Evolutionary conservation across 2,329 filamentous ascomycete species (phyloP).

Genomic region (Exophiala aquamarina): DNA sequence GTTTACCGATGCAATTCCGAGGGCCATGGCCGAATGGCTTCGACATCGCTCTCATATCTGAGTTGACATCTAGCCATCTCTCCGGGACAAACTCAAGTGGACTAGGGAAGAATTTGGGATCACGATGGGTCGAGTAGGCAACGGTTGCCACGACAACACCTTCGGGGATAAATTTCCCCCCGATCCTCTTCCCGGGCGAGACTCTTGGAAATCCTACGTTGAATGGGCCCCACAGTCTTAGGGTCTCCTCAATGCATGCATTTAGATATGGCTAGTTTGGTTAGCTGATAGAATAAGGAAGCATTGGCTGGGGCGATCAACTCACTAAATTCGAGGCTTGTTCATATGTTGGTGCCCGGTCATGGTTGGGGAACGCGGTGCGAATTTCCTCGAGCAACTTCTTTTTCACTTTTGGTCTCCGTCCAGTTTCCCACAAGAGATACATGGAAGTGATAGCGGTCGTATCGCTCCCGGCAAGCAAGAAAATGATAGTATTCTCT

Average conservation of each 20-base stretch:
- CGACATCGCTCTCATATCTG: slow-evolving; percentile 40
- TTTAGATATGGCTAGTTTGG: slow-evolving; percentile 47
- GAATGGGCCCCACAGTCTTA: slow-evolving; percentile 58
- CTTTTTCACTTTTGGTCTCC: slow-evolving; percentile 35
- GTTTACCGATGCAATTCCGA: slow-evolving; percentile 36
- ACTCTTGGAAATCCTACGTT: slow-evolving; percentile 56
- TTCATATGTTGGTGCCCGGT: slow-evolving; percentile 23
- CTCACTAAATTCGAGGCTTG: slow-evolving; percentile 6
- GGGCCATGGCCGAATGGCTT: slow-evolving; percentile 39
- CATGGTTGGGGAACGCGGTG: slow-evolving; percentile 38
- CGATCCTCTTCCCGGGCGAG: slow-evolving; percentile 42
- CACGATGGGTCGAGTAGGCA: slow-evolving; percentile 34
- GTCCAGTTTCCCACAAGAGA: slow-evolving; percentile 39
- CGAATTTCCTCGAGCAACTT: slow-evolving; percentile 48
- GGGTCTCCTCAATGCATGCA: slow-evolving; percentile 57
- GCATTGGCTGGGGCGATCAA: too few relatives aligned
- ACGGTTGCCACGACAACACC: slow-evolving; percentile 33
- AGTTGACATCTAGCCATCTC: slow-evolving; percentile 38
- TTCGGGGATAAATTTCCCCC: slow-evolving; percentile 32
- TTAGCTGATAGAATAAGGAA: not conserved
- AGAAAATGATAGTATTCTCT: slow-evolving; percentile 44
- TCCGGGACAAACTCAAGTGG: slow-evolving; percentile 34
- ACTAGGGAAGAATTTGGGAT: slow-evolving; percentile 33
- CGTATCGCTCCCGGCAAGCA: slow-evolving; percentile 54
- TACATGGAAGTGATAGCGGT: slow-evolving; percentile 53